phyloP scores from a whole-genome alignment of 192 early-diverging fungal species.

The Backusella parvicylindrica region DNA sequence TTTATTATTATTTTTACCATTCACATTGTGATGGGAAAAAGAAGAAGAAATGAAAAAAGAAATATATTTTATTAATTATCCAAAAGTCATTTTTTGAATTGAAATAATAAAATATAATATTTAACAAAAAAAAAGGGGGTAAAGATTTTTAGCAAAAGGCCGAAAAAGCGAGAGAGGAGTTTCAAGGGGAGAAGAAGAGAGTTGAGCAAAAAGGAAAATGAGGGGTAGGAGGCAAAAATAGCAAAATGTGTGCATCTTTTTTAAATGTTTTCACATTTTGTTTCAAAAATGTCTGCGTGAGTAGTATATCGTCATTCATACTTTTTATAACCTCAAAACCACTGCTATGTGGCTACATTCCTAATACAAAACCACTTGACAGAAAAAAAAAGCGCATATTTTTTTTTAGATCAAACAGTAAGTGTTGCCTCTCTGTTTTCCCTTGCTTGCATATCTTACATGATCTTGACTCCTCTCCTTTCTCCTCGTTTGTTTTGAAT shows the following conservation, averaged over 20 bases:
- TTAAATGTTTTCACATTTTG: constrained; percentile 7
- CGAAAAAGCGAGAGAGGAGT: background rate
- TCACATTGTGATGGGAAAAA: background rate
- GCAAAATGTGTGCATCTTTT: background rate
- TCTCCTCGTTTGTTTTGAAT: background rate
- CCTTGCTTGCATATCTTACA: background rate
- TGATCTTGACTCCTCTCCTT: background rate
- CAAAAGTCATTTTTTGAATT: background rate
- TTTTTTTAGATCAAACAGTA: background rate
- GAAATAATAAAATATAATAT: too few species aligned
- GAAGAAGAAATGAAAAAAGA: background rate
- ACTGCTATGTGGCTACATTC: background rate
- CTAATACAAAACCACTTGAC: background rate
- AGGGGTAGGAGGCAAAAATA: background rate
- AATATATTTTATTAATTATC: background rate
- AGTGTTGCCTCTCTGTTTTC: background rate
- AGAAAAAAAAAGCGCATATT: background rate
- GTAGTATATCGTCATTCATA: background rate
- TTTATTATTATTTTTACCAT: background rate
- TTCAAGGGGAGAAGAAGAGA: background rate
- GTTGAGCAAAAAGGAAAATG: background rate
- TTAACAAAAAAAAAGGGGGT: background rate
- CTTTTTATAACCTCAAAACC: background rate
- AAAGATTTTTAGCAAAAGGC: too few species aligned
- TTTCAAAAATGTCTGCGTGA: background rate